phyloP scores from a whole-genome alignment of 805 yeast species.

The Wickerhamiella sorbophila region DNA sequence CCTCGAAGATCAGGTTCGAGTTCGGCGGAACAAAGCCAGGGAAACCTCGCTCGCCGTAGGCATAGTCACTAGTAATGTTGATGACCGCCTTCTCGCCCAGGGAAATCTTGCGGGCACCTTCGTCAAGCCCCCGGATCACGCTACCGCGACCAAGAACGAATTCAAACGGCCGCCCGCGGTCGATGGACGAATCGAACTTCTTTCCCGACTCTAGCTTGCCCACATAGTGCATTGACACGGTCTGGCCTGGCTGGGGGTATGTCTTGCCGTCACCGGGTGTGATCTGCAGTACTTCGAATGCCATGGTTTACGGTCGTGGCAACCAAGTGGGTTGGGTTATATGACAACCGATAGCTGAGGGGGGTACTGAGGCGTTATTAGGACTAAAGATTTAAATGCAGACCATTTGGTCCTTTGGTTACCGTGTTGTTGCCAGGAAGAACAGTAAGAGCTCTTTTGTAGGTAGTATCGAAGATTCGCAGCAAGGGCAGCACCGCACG shows the following conservation, averaged over 20 bases:
- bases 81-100: conserved; percentile 86
- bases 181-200: conserved; percentile 89
- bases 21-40: conserved; percentile 96
- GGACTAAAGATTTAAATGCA: background rate
- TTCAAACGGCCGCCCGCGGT: conserved; percentile 91
- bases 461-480: conserved; percentile 53
- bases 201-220: conserved; percentile 93
- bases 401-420: background rate
- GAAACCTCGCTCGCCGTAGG: conserved; percentile 89
- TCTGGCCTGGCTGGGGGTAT: conserved; percentile 78
- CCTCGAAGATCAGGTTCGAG: conserved; percentile 60
- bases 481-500: conserved; percentile 39
- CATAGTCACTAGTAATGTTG: conserved; percentile 86
- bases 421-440: conserved; percentile 24
- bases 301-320: background rate
- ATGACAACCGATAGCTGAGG: no score
- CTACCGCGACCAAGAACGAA: conserved; percentile 90
- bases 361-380: no score
- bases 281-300: conserved; percentile 10
- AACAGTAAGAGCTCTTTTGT: conserved; percentile 46
- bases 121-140: conserved; percentile 95
- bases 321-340: no score
- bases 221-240: conserved; percentile 85
- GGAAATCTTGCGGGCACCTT: conserved; percentile 81
- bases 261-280: conserved; percentile 61